phyloP scores from a whole-genome alignment of 192 early-diverging fungal genomes.

The Thoreauomyces humboldtii region DNA sequence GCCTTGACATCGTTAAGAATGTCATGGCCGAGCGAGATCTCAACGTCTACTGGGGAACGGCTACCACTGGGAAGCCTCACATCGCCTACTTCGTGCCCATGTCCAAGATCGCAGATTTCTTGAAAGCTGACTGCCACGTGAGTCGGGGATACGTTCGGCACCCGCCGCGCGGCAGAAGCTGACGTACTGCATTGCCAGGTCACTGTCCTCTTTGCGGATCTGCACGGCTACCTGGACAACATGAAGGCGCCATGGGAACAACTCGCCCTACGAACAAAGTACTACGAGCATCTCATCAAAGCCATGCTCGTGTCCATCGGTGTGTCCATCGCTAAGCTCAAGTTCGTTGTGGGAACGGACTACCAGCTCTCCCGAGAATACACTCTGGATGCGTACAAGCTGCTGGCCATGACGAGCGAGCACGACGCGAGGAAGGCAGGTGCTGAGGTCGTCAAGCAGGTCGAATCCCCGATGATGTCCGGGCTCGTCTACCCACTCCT shows the following conservation, averaged over 20 bases:
- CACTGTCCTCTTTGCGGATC: conserved; percentile 88
- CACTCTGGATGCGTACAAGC: conserved; percentile 86
- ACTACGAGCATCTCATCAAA: conserved; percentile 93
- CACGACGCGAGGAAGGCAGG: conserved; percentile 98
- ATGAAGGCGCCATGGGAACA: conserved; percentile 95
- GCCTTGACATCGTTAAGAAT: conserved; percentile 80
- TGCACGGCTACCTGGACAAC: conserved; percentile 98
- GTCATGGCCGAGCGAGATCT: conserved; percentile 85
- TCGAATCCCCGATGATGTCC: conserved; percentile 80
- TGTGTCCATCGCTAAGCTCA: conserved; percentile 87
- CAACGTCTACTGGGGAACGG: conserved; percentile 97
- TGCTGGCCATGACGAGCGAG: conserved; percentile 82
- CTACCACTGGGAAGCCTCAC: conserved; percentile 93
- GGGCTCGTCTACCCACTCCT: conserved; percentile 96
- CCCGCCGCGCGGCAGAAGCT: not conserved
- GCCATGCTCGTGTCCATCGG: conserved; percentile 88
- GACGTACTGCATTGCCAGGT: conserved; percentile 50
- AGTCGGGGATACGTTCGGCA: not conserved
- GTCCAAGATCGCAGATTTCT: conserved; percentile 96
- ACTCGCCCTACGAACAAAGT: conserved; percentile 80
- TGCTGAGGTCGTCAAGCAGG: conserved; percentile 98
- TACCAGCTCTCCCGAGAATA: conserved; percentile 89
- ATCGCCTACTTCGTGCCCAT: conserved; percentile 98
- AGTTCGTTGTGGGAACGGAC: conserved; percentile 85
- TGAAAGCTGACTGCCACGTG: conserved; percentile 86